Evolutionary conservation across 2,329 filamentous ascomycete genomes (phyloP).

Genomic region (Coleophoma eucalyptorum): DNA sequence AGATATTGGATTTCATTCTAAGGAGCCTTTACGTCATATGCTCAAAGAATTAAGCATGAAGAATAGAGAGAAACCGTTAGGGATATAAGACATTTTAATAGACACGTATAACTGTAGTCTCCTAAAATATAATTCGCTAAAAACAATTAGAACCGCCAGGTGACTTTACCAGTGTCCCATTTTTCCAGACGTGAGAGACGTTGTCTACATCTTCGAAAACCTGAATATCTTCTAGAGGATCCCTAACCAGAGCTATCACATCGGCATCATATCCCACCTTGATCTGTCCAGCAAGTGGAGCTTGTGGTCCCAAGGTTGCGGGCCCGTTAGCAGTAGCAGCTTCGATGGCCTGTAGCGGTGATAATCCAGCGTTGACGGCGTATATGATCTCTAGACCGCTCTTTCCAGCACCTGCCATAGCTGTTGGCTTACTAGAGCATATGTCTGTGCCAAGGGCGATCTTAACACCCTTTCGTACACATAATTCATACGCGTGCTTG

Average conservation of each 20-base stretch:
- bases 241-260: constrained; percentile 36
- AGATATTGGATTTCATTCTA: no score
- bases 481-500: neutral
- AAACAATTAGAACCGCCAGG: constrained; percentile 15
- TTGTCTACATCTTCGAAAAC: constrained; percentile 34
- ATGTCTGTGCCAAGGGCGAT: neutral
- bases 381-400: constrained; percentile 31
- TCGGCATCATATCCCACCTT: constrained; percentile 45
- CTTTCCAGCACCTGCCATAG: neutral
- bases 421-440: neutral
- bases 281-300: constrained; percentile 40
- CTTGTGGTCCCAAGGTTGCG: constrained; percentile 37
- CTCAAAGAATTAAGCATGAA: no score
- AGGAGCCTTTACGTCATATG: no score
- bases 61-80: no score
- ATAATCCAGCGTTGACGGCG: constrained; percentile 37
- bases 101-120: no score
- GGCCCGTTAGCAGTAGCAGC: constrained; percentile 41
- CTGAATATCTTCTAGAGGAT: constrained; percentile 38
- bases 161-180: constrained; percentile 36
- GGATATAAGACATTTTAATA: no score
- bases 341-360: constrained; percentile 35
- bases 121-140: no score
- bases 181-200: constrained; percentile 39
- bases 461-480: neutral